A percentile compares a stretch with the other conserved stretches of the same genome.
Conservation (phyloP, 2,329 filamentous ascomycete genomes). For the Fusarium denticulatum region DNA sequence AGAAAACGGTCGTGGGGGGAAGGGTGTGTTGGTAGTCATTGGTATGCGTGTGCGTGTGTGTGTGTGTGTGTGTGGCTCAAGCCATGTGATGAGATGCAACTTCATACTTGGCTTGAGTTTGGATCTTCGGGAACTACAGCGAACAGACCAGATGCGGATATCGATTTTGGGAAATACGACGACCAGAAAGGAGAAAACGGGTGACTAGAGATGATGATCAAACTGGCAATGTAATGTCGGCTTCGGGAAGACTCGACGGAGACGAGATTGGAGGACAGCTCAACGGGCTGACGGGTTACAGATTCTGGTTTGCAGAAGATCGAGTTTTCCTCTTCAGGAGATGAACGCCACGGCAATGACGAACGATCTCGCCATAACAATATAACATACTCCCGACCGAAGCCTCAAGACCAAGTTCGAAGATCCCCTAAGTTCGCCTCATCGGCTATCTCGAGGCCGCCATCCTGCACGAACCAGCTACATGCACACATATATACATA, state of each 20-base stretch:
- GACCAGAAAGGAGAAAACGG: not conserved
- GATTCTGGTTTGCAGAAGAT: conserved; percentile 25
- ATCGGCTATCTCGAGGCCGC: not conserved
- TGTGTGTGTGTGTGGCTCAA: not conserved
- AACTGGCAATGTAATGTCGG: not conserved
- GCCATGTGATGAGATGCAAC: not conserved
- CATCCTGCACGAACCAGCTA: not conserved
- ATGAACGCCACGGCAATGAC: not conserved
- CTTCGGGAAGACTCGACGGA: conserved; percentile 16
- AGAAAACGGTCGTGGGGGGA: conserved; percentile 8
- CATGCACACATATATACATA: not conserved
- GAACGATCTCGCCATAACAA: not conserved
- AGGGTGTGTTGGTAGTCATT: not conserved
- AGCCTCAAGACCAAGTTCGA: not conserved
- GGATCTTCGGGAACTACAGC: not conserved
- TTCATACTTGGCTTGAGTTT: not conserved
- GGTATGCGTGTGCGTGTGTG: not conserved
- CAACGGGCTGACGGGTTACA: conserved; percentile 22
- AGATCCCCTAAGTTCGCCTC: not conserved
- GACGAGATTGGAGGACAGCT: conserved; percentile 19
- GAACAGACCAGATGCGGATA: not conserved
- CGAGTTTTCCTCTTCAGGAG: not conserved
- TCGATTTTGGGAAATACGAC: conserved; percentile 6
- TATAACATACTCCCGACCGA: not conserved
- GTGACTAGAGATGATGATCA: not conserved